Conservation (phyloP, 2,329 filamentous ascomycete species). For the Botrytis sinoallii region DNA sequence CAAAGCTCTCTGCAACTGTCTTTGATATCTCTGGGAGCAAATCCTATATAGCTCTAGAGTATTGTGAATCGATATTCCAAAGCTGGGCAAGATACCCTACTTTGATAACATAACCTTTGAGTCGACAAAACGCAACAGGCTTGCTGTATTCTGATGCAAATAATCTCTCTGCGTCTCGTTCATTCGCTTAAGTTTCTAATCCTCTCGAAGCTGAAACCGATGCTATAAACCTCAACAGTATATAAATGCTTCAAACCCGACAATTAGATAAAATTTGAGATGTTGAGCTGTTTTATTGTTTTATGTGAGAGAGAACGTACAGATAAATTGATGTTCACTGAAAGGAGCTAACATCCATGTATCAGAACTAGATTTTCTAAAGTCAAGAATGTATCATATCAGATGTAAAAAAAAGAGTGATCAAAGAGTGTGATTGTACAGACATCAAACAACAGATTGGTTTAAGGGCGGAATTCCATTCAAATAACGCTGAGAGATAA, state of each 20-base stretch:
- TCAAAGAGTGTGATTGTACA: not conserved
- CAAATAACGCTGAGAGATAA: no score
- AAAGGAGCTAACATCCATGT: not conserved
- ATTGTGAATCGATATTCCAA: slow-evolving; percentile 41
- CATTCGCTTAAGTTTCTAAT: not conserved
- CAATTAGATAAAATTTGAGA: not conserved
- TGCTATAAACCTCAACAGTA: not conserved
- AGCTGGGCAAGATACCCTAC: slow-evolving; percentile 47
- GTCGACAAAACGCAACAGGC: not conserved
- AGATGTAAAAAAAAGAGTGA: not conserved
- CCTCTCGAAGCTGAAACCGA: not conserved
- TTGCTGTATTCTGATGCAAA: slow-evolving; percentile 13
- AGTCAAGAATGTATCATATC: not conserved
- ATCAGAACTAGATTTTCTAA: no score
- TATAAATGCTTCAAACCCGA: not conserved
- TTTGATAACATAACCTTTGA: slow-evolving; percentile 14
- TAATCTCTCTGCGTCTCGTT: not conserved
- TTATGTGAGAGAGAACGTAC: not conserved
- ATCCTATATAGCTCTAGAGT: slow-evolving; percentile 12
- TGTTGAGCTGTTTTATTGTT: not conserved
- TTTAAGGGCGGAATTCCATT: no score
- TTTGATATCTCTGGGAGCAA: slow-evolving; percentile 12
- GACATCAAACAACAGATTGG: not conserved
- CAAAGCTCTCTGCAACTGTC: slow-evolving; percentile 9
- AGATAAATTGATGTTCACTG: not conserved